Evolutionary conservation across 192 early-diverging fungal genomes (phyloP), one percentile per base, ranked within the genome.

Genomic region (Hyaloraphidium curvatum): DNA sequence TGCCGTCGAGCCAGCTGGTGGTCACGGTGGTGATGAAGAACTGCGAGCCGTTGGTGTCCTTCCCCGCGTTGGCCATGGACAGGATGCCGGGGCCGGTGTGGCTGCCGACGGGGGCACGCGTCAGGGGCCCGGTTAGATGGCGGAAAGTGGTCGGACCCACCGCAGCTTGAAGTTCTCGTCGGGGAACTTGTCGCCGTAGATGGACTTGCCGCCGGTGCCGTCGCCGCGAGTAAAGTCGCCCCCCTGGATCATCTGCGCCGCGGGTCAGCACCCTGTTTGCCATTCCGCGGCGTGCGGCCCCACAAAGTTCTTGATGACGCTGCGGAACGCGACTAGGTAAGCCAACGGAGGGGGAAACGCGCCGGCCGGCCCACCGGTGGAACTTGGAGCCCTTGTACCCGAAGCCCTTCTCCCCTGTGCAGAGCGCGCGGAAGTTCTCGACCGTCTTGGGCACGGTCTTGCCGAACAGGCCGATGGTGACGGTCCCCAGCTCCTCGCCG

Each of bases 151-250:
- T n/a, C n/a, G 7, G 7, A 37, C 33, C n/a, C 33, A 37, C 52
- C n/a, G 85, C 54, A 90, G 71, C 31, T 71, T 78, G 70, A 94
- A 94, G 73, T 86, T 90, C 70, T 89, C 92, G 63, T 95, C 91
- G 39, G 67, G 73, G 59, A 95, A 95, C 75, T 85, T 89, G 51
- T 71, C 74, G 54, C 91, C 80, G 60, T 78, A 70, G 61, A 80
- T 75, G 40, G 72, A 81, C 63, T 86, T 78, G 35, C 86, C 86
- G 66, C 88, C 88, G 35, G 85, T 91, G 61, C 89, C 89, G 72
- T 89, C 80, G 64, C 68, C 65, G 33, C 57, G 55, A 0, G 76
- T 82, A 55, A 85, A 85, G 62, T 86, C 83, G 41, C 82, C 83
- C 30, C 79, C 82, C 67, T 85, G 83, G 59, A 81, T 83, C 82